Percentiles rank a stretch among this genome's conserved stretches.
Conservation (phyloP, 2,329 filamentous ascomycete species). For the Epichloe sibirici region DNA sequence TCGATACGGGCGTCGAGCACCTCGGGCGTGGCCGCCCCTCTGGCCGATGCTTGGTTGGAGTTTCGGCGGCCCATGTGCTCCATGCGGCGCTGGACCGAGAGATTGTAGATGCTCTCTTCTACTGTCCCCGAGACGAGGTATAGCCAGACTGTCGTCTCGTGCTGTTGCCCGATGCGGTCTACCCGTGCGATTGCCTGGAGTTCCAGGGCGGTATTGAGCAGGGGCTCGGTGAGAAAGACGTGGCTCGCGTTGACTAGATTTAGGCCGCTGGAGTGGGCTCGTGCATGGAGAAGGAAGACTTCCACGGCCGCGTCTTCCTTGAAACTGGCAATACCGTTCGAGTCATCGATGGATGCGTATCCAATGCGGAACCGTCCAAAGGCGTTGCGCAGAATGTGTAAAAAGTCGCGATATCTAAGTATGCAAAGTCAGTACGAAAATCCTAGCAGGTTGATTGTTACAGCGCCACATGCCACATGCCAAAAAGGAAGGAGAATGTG, state of each 20-base stretch:
- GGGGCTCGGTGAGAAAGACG: constrained; percentile 86
- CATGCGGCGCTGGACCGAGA: constrained; percentile 68
- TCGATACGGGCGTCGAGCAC: constrained; percentile 56
- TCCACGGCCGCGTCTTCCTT: constrained; percentile 61
- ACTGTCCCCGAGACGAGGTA: constrained; percentile 87
- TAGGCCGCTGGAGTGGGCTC: constrained; percentile 75
- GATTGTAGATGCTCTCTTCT: constrained; percentile 81
- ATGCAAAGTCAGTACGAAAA: neutral
- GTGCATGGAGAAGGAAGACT: constrained; percentile 80
- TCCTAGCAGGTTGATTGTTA: too few species aligned
- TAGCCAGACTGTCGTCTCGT: constrained; percentile 86
- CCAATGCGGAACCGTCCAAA: constrained; percentile 63
- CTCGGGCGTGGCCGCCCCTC: constrained; percentile 26
- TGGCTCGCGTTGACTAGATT: constrained; percentile 90
- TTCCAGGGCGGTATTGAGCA: constrained; percentile 88
- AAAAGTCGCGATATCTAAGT: constrained; percentile 56
- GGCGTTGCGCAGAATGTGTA: constrained; percentile 59
- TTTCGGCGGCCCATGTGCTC: constrained; percentile 52
- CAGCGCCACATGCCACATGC: too few species aligned
- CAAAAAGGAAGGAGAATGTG: neutral
- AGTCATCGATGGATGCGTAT: constrained; percentile 55
- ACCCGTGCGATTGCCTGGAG: constrained; percentile 91
- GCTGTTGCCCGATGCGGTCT: constrained; percentile 82
- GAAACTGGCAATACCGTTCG: constrained; percentile 62
- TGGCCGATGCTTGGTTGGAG: constrained; percentile 24